Conservation (phyloP, 805 yeast species). For the Cyberlindnera misumaiensis region DNA sequence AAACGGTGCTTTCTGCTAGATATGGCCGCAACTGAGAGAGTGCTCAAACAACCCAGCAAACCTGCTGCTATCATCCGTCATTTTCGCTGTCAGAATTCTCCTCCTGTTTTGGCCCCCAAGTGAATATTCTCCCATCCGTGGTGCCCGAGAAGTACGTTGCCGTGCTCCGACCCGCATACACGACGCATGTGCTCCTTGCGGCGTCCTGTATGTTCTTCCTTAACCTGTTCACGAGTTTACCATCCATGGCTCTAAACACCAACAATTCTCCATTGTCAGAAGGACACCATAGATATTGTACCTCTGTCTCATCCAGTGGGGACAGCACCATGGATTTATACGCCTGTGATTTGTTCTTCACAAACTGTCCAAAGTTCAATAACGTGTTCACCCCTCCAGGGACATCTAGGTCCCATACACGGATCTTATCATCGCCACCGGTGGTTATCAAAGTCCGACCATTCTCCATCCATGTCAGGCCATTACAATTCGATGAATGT, state of each 20-base stretch:
- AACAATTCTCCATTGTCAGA: conserved; percentile 70
- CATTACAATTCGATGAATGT: conserved; percentile 75
- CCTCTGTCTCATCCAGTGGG: conserved; percentile 41
- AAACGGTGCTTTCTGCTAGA: too few relatives aligned
- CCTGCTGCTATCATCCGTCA: neutral
- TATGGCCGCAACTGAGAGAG: too few relatives aligned
- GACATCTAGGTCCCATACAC: conserved; percentile 68
- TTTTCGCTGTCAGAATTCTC: conserved; percentile 8
- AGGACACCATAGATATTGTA: conserved; percentile 59
- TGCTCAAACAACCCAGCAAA: neutral
- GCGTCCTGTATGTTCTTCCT: conserved; percentile 35
- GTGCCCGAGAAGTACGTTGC: conserved; percentile 53
- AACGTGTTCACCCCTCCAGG: conserved; percentile 49
- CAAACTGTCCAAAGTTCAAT: conserved; percentile 71
- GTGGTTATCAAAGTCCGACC: conserved; percentile 60
- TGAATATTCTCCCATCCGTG: conserved; percentile 56
- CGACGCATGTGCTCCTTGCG: conserved; percentile 44
- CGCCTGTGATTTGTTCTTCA: conserved; percentile 49
- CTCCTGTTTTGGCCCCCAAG: conserved; percentile 42
- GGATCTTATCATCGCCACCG: conserved; percentile 75
- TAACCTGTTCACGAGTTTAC: conserved; percentile 55
- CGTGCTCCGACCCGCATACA: conserved; percentile 37
- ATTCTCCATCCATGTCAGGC: conserved; percentile 61
- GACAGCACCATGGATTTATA: conserved; percentile 25
- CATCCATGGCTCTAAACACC: conserved; percentile 51